Evolutionary conservation across 352 stramenopile species (phyloP).

Genomic region (Phytopythium vexans): DNA sequence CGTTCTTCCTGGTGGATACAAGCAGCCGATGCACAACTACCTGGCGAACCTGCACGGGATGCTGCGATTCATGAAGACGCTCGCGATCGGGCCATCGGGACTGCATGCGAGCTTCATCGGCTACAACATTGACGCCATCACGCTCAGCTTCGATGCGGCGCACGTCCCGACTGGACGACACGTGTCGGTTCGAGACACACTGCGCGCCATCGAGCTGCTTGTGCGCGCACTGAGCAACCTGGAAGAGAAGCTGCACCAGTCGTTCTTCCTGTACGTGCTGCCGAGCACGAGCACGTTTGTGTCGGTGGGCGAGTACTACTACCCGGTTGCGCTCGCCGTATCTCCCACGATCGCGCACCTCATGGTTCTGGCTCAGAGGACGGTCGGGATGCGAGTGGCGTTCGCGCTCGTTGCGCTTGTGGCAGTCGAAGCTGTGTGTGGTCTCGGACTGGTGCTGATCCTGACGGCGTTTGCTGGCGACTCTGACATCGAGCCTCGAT

Average conservation of each 20-base stretch:
- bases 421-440: constrained; percentile 27
- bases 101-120: constrained; percentile 77
- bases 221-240: constrained; percentile 83
- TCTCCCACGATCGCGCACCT: constrained; percentile 66
- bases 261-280: constrained; percentile 86
- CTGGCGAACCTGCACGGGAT: constrained; percentile 55
- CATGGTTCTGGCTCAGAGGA: constrained; percentile 39
- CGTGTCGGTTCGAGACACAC: constrained; percentile 20
- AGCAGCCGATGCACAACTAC: constrained; percentile 30
- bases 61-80: constrained; percentile 79
- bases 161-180: neutral
- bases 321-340: constrained; percentile 65
- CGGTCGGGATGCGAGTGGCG: constrained; percentile 59
- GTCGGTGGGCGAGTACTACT: constrained; percentile 87
- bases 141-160: constrained; percentile 21
- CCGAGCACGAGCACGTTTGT: constrained; percentile 73
- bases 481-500: too few relatives aligned
- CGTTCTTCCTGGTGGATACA: constrained; percentile 13
- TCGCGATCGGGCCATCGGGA: constrained; percentile 57
- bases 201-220: constrained; percentile 62
- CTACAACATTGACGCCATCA: constrained; percentile 87
- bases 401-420: constrained; percentile 42
- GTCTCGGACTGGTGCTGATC: constrained; percentile 6
- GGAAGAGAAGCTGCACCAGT: constrained; percentile 88
- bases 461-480: neutral